Evolutionary conservation across 352 stramenopile genomes (phyloP), one percentile per base, ranked within the genome.

Genomic region (Pythium brassicae): DNA sequence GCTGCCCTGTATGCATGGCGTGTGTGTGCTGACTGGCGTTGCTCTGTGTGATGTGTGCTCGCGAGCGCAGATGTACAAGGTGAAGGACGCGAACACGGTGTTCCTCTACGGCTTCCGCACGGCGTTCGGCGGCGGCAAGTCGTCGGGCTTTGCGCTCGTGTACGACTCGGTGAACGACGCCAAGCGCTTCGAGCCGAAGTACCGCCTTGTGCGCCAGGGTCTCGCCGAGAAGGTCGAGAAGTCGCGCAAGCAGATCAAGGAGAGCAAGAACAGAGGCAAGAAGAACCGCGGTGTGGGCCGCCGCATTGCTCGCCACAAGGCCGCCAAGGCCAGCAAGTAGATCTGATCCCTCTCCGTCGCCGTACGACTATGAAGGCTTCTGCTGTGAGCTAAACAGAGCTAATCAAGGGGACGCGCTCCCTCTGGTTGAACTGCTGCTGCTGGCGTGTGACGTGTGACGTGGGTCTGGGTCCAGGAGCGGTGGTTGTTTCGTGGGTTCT

Each of bases 221-320:
- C 77, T 95, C 55, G 69, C 81, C 40, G 87, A 97, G 57, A 98
- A 98, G 87, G 96, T 98, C 63, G 96, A 99, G 78, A 96, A 82
- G 60, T 98, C 92, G 58, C 87, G 97, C 66, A 99, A 99, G 89
- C 95, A 98, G 72, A 99, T 99, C 81, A 99, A 99, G 93, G 97
- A 99, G 76, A 86, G 92, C 65, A 99, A 99, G 94, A 99, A 99
- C 86, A 95, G 97, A 61, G 91, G 67, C 66, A 97, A 98, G 86
- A 99, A 99, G 93, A 73, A 98, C 55, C 94, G 96, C 61, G 97
- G 97, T 91, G 97, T 98, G 27, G 97, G 97, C 66, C 93, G 95
- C 59, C 94, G 92, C 77, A 98, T 99, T 74, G 95, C 96, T 68
- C 98, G 97, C 78, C 97, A 99, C 94, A 99, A 99, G 87, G 96